Percentiles rank a stretch among this genome's conserved stretches.
phyloP scores from a whole-genome alignment of 768 basidiomycete species.

The Collybia sordida region DNA sequence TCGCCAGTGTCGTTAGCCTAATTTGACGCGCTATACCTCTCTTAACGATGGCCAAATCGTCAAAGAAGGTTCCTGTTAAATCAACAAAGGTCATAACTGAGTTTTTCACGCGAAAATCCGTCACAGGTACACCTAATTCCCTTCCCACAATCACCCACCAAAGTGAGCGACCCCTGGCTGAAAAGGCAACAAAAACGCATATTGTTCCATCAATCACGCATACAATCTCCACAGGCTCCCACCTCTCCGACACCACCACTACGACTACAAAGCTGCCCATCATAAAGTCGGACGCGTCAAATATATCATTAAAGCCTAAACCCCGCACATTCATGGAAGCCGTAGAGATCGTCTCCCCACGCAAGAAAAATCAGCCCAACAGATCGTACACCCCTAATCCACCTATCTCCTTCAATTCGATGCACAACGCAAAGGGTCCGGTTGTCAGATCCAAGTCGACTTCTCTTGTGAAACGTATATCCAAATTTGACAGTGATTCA shows the following conservation, averaged over 20 bases:
- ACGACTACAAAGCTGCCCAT: not conserved
- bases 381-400: constrained; percentile 2
- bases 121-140: constrained; percentile 10
- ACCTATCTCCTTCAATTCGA: not conserved
- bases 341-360: constrained; percentile 20
- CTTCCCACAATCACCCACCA: constrained; percentile 8
- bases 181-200: constrained; percentile 2
- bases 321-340: constrained; percentile 11
- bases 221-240: constrained; percentile 7
- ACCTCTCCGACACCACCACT: not conserved
- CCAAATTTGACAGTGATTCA: constrained; percentile 36
- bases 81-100: constrained; percentile 39
- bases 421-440: constrained; percentile 1
- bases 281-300: constrained; percentile 19
- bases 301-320: constrained; percentile 3
- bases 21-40: constrained; percentile 17
- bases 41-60: constrained; percentile 23
- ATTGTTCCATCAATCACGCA: constrained; percentile 4
- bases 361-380: constrained; percentile 5
- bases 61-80: constrained; percentile 23
- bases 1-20: not conserved
- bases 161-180: constrained; percentile 1
- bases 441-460: not conserved
- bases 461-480: constrained; percentile 27
- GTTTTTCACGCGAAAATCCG: constrained; percentile 40